A percentile compares a stretch with the other conserved stretches of the same genome.
These are phyloP conservation scores for Pichia occidentalis DNA, from an alignment of 805 yeast species.

Conservation along the genomic window DNA sequence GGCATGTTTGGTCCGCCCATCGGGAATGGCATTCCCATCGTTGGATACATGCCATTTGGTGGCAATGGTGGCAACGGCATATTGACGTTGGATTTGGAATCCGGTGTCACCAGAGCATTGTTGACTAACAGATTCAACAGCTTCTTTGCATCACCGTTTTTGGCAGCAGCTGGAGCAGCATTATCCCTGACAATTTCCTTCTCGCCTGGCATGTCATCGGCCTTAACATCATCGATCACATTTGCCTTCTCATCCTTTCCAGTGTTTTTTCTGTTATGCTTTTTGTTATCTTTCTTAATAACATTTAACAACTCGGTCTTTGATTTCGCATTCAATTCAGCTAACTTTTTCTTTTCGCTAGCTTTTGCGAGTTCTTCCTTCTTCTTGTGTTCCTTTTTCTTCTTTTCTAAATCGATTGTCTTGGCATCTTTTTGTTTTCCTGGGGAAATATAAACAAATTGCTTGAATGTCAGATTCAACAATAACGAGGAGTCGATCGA, in stretches of 20 bases:
- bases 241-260: background rate
- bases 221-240: background rate
- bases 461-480: constrained; percentile 68
- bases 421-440: constrained; percentile 38
- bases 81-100: background rate
- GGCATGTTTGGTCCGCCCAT: constrained; percentile 6
- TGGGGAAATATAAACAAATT: constrained; percentile 71
- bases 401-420: constrained; percentile 17
- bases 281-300: constrained; percentile 33
- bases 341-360: constrained; percentile 1
- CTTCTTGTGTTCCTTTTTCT: constrained; percentile 8
- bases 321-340: constrained; percentile 8
- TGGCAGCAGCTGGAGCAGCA: constrained; percentile 2
- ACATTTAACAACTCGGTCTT: constrained; percentile 36
- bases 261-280: constrained; percentile 13
- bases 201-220: background rate
- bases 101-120: constrained; percentile 1
- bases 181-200: constrained; percentile 2
- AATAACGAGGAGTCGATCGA: constrained; percentile 76
- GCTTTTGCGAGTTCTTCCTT: constrained; percentile 3
- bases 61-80: constrained; percentile 1
- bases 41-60: no score
- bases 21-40: constrained; percentile 1
- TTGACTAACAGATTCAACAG: constrained; percentile 20
- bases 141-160: constrained; percentile 20